Base-by-base conservation (phyloP, 139 green algal genomes). In the Picochlorum sp. region DNA sequence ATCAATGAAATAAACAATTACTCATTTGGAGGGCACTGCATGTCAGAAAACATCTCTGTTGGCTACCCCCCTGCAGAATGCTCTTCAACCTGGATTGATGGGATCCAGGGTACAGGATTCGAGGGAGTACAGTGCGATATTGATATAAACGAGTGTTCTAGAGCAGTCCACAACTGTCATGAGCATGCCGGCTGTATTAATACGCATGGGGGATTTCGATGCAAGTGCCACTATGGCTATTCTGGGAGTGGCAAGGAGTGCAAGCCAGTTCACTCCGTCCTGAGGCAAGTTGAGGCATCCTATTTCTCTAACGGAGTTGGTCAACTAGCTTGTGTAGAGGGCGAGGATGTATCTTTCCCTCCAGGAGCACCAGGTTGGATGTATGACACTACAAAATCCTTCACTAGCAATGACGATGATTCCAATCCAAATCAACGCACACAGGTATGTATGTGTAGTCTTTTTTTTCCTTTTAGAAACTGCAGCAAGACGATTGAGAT, bases 141-240 rank as follows among this genome's bases (percentile, higher is more conserved):
- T 13, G 73, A 83, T 35, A 70, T 85, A 45, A 77, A 85, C 49
- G 77, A 85, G 40, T 85, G 77, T 41, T 60, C 68, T 2, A 39
- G 77, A 1, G 61, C 47, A 20, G 77, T 64, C 1, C 40, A 61
- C 6, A 43, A 45, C 7, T 85, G 77, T 41, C 37, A 55, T 33
- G 12, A 50, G 0, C 67, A 77, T 45, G 69, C 76, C 16, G 59
- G 36, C 9, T 85, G 78, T 62, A 61, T 66, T 36, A 77, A 85
- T 64, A 71, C 44, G 22, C 9, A 37, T 1, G 66, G 72, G 20
- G 53, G 63, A 32, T 85, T 53, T 52, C 59, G 13, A 33, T 85
- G 78, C 67, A 20, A 29, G 7, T 85, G 78, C 72, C 52, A 54
- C 28, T 22, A n/a, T 3, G 72, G 72, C 22, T 85, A 68, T 39